Evolutionary conservation across 768 basidiomycete genomes (phyloP).

Genomic region (Coprinopsis marcescibilis): DNA sequence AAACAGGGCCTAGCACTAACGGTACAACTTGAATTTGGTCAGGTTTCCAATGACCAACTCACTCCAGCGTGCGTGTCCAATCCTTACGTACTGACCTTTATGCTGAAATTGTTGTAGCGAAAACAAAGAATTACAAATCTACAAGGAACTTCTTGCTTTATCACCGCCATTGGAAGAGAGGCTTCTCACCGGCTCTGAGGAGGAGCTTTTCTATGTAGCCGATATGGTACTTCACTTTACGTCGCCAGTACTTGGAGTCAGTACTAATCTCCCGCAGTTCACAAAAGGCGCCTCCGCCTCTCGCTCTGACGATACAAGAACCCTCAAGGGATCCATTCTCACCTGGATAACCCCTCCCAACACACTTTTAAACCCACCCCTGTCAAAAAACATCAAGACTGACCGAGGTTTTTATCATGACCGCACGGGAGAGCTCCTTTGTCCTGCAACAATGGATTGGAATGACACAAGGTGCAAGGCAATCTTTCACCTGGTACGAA

Average conservation of each 20-base stretch:
- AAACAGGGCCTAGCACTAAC: slow-evolving; percentile 14
- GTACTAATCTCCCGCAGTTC: slow-evolving; percentile 12
- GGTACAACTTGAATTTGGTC: slow-evolving; percentile 5
- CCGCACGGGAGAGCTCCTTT: slow-evolving; percentile 14
- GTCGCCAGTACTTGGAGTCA: neutral
- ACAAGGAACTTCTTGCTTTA: neutral
- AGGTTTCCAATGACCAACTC: slow-evolving; percentile 1
- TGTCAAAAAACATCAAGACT: slow-evolving; percentile 9
- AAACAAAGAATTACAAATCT: too few species aligned
- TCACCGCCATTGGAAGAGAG: neutral
- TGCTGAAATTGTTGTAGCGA: too few species aligned
- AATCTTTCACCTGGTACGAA: neutral
- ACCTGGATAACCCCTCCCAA: slow-evolving; percentile 21
- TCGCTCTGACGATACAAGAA: slow-evolving; percentile 14
- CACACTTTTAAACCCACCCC: slow-evolving; percentile 8
- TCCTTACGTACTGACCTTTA: too few species aligned
- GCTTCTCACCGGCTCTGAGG: slow-evolving; percentile 6
- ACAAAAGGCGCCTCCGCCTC: slow-evolving; percentile 18
- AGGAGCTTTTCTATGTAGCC: slow-evolving; percentile 15
- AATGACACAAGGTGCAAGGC: slow-evolving; percentile 7
- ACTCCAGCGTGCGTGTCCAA: slow-evolving; percentile 2
- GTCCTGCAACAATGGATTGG: slow-evolving; percentile 13
- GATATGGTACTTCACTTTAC: slow-evolving; percentile 11
- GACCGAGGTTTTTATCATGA: slow-evolving; percentile 14
- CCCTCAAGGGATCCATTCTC: slow-evolving; percentile 16